Conservation (phyloP, 108 stramenopile genomes). For the Skeletonema costatum region DNA sequence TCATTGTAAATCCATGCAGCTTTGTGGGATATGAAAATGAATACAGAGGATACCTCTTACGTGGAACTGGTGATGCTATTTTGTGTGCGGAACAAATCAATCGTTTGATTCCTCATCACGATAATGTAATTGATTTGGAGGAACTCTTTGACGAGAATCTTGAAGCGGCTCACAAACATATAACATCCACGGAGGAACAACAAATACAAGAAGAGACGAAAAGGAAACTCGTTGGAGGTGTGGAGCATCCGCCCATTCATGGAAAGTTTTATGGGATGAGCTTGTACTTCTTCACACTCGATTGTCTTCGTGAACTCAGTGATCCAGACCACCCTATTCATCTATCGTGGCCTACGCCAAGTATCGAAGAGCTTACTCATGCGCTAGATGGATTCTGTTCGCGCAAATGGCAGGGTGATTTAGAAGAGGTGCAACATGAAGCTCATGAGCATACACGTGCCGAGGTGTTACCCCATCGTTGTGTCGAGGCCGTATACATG, state of each 20-base stretch:
- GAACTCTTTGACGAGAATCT: conserved; percentile 49
- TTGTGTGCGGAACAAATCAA: conserved; percentile 72
- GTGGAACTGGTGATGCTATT: conserved; percentile 78
- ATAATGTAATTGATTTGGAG: conserved; percentile 59
- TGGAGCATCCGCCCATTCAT: conserved; percentile 80
- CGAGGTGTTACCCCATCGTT: conserved; percentile 84
- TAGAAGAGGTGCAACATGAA: conserved; percentile 68
- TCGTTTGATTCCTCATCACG: conserved; percentile 79
- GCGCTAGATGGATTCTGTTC: conserved; percentile 85
- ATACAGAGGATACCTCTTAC: conserved; percentile 57
- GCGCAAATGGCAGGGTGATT: conserved; percentile 76
- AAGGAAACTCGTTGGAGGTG: conserved; percentile 71
- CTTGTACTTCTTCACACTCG: conserved; percentile 90
- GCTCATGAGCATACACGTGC: conserved; percentile 75
- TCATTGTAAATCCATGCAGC: conserved; percentile 77
- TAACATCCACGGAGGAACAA: conserved; percentile 5
- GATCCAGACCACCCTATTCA: conserved; percentile 66
- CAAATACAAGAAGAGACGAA: conserved; percentile 17
- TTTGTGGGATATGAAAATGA: conserved; percentile 70
- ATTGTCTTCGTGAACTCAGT: conserved; percentile 85
- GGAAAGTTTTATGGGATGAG: conserved; percentile 94
- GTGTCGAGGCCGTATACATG: conserved; percentile 89
- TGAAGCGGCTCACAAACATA: conserved; percentile 6
- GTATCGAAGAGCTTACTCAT: conserved; percentile 75
- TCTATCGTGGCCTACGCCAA: conserved; percentile 84